Percentiles rank a stretch among this genome's conserved stretches.
Conservation (phyloP, 2,329 filamentous ascomycete genomes). For the Cylindrodendrum hubeiense region DNA sequence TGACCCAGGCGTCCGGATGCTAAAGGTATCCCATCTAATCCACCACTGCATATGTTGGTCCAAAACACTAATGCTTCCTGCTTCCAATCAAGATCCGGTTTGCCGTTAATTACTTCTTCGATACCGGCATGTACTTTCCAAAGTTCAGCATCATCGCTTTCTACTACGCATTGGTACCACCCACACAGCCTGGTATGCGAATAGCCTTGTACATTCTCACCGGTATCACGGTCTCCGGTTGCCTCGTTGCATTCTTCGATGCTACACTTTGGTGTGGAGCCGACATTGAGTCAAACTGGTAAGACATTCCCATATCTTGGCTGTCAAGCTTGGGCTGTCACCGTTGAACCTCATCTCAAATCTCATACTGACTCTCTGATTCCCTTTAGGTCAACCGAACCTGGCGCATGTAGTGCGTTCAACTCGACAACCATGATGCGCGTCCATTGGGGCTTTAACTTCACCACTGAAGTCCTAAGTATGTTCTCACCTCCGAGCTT, state of each 20-base stretch:
- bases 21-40: neutral
- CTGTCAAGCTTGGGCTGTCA: neutral
- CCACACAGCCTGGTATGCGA: constrained; percentile 31
- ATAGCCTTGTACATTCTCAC: constrained; percentile 31
- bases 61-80: no score
- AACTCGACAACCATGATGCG: constrained; percentile 35
- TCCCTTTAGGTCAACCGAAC: neutral
- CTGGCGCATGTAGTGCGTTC: constrained; percentile 28
- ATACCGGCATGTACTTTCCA: constrained; percentile 41
- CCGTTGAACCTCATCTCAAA: neutral
- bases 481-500: neutral
- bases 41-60: no score
- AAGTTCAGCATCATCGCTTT: constrained; percentile 43
- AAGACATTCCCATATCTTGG: neutral
- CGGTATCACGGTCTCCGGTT: constrained; percentile 23
- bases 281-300: constrained; percentile 40
- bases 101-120: constrained; percentile 42
- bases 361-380: neutral
- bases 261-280: constrained; percentile 42
- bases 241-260: constrained; percentile 30
- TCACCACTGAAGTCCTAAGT: constrained; percentile 40
- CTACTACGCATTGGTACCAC: constrained; percentile 38
- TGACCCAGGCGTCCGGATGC: neutral
- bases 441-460: constrained; percentile 39
- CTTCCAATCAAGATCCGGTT: constrained; percentile 27